Conservation (phyloP, 2,329 filamentous ascomycete genomes). For the Paracoccidioides lutzii region DNA sequence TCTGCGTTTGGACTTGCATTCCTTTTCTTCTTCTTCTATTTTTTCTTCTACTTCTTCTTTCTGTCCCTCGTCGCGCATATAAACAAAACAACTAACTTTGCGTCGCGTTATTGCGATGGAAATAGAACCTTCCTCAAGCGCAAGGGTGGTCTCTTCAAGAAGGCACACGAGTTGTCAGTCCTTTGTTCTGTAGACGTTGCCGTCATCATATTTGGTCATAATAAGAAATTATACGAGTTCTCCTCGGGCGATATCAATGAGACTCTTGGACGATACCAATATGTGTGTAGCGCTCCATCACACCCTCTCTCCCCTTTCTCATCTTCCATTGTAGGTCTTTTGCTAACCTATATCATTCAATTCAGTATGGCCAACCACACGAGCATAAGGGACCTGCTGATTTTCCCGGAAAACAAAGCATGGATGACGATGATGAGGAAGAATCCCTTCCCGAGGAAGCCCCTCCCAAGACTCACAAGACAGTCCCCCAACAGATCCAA, state of each 20-base stretch:
- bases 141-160: constrained; percentile 98
- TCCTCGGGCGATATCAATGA: constrained; percentile 89
- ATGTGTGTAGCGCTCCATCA: constrained; percentile 47
- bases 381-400: constrained; percentile 94
- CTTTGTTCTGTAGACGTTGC: constrained; percentile 97
- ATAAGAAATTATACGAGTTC: constrained; percentile 98
- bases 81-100: neutral
- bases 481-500: constrained; percentile 60
- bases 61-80: too few relatives aligned
- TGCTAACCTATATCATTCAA: constrained; percentile 7
- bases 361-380: constrained; percentile 76
- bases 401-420: constrained; percentile 65
- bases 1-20: neutral
- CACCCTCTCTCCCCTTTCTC: neutral
- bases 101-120: constrained; percentile 5
- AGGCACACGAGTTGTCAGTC: constrained; percentile 95
- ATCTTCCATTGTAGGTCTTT: neutral
- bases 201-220: constrained; percentile 96
- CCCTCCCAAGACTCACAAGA: constrained; percentile 37
- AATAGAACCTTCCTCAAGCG: constrained; percentile 90
- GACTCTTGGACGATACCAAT: constrained; percentile 76
- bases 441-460: constrained; percentile 59
- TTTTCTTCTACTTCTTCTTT: neutral
- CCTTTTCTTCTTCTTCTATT: neutral
- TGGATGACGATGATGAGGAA: constrained; percentile 72